phyloP scores from a whole-genome alignment of 768 basidiomycete genomes.

The Hortiboletus flavorubellus region DNA sequence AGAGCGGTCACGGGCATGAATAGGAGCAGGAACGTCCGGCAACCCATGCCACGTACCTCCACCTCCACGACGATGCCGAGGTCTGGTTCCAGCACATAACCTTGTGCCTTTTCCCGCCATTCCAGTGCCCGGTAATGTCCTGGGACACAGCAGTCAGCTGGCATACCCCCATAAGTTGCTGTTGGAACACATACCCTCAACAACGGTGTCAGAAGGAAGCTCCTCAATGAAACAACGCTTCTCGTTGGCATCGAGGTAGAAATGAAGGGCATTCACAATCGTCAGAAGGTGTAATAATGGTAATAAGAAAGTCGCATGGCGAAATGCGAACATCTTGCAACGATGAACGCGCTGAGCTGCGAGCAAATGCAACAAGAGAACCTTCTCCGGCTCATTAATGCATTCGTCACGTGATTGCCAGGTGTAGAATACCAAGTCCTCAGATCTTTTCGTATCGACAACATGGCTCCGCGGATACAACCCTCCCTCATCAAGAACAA shows the following conservation, averaged over 20 bases:
- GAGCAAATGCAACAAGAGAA: neutral
- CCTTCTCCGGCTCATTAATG: neutral
- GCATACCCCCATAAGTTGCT: neutral
- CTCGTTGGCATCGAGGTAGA: conserved; percentile 94
- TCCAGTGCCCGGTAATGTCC: conserved; percentile 92
- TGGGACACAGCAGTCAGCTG: conserved; percentile 29
- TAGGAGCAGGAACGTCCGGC: too few relatives aligned
- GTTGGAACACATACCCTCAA: conserved; percentile 63
- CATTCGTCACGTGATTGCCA: conserved; percentile 16
- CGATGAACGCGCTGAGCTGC: neutral
- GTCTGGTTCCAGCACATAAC: conserved; percentile 66
- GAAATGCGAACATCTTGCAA: conserved; percentile 26
- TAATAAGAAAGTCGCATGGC: conserved; percentile 27
- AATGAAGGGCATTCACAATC: conserved; percentile 77
- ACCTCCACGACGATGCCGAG: conserved; percentile 92
- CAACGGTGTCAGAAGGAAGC: conserved; percentile 90
- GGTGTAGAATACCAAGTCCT: neutral
- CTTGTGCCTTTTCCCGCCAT: conserved; percentile 73
- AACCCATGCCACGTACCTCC: conserved; percentile 52
- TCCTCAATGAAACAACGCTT: conserved; percentile 96
- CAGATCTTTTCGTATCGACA: neutral
- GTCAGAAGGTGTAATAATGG: conserved; percentile 41
- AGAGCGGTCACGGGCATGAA: neutral
- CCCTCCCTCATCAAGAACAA: conserved; percentile 82
- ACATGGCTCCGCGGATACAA: conserved; percentile 60